phyloP scores from a whole-genome alignment of 371 early-diverging fungal species.

The Neoconidiobolus thromboides region DNA sequence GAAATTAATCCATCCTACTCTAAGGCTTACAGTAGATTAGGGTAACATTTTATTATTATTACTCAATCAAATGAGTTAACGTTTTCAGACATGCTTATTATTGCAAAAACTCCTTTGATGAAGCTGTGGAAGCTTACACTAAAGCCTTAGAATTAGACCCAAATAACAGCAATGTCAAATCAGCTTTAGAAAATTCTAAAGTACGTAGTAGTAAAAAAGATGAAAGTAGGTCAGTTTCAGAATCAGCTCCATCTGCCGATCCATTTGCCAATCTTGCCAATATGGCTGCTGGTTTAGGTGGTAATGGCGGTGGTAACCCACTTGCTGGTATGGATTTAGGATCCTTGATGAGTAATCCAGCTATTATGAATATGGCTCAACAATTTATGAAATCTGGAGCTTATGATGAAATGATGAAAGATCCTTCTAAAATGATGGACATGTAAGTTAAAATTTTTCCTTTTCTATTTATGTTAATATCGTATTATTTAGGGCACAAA shows the following conservation, averaged over 20 bases:
- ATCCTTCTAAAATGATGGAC: slow-evolving; percentile 2
- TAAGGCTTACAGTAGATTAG: slow-evolving; percentile 87
- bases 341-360: slow-evolving; percentile 72
- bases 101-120: slow-evolving; percentile 56
- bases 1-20: slow-evolving; percentile 71
- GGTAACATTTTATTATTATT: slow-evolving; percentile 20
- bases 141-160: slow-evolving; percentile 84
- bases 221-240: too few relatives aligned
- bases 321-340: slow-evolving; percentile 50
- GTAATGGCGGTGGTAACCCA: slow-evolving; percentile 24
- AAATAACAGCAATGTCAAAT: slow-evolving; percentile 46
- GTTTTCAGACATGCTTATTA: slow-evolving; percentile 60
- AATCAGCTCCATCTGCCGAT: too few relatives aligned
- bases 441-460: neutral
- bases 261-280: neutral
- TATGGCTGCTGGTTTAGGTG: slow-evolving; percentile 5
- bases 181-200: slow-evolving; percentile 34
- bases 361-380: slow-evolving; percentile 82
- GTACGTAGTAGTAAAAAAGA: neutral
- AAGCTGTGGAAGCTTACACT: slow-evolving; percentile 79
- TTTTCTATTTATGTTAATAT: neutral
- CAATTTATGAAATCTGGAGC: slow-evolving; percentile 49
- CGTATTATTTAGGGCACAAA: neutral
- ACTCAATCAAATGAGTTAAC: neutral
- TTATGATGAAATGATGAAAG: neutral